Base-by-base conservation (phyloP, 2,329 filamentous ascomycete genomes). In the Aspergillus clavatus region DNA sequence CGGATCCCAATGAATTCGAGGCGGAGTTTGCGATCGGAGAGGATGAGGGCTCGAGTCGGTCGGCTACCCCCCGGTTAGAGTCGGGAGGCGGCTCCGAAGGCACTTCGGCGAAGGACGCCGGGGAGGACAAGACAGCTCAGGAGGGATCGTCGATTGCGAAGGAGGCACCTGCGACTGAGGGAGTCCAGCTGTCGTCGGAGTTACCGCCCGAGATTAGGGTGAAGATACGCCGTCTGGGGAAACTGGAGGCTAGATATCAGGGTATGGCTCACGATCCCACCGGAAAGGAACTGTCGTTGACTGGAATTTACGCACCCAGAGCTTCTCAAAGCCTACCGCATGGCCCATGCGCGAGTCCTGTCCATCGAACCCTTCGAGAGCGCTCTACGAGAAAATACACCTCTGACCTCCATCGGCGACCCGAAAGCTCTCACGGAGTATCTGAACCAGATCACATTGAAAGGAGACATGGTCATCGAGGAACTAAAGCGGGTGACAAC, bases 361-460 rank as follows among this genome's bases (percentile, higher is more conserved):
- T 82, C 86, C 2, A 94, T 97, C 59, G 93, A 97, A 61, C 86
- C 89, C 0, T 98, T 98, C 65, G 93, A 98, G 70, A 84, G 87
- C 43, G 84, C 86, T 0, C 76, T 98, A 6, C 87, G 89, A 57
- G 93, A 98, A 63, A 87, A 95, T 58, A 98, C 93, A 0, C 91
- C 93, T 2, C 73, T 97, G 27, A 87, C 87, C 4, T 91, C 89
- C 12, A 95, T 98, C 57, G 78, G 76, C 55, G 93, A 98, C 48
- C 88, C 91, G 0, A 80, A 82, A 42, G 85, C 89, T 2, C 75
- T 98, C 26, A 80, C 89, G 5, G 91, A 97, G 67, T 98, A 96
- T 60, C 76, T 98, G 22, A 89, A 85, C 56, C 89, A 96, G 66
- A 71, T 95, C 31, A 91, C 84, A 50, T 68, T 90, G 42, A 91